A percentile compares a stretch with the other conserved stretches of the same genome.
Evolutionary conservation across 441 rosid species (phyloP).

Genomic region (Manihot esculenta): DNA sequence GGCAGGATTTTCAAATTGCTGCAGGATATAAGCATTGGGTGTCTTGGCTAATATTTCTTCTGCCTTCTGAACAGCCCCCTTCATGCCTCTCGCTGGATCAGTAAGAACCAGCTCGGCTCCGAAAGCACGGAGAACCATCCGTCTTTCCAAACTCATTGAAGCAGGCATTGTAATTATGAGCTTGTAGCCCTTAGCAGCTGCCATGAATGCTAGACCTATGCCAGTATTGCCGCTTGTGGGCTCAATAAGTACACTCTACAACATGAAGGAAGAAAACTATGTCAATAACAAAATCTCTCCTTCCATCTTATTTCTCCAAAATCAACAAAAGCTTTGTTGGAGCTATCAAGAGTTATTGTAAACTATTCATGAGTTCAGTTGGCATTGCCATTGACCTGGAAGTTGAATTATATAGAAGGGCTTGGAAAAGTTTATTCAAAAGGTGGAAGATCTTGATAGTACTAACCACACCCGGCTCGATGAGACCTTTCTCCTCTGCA

Average conservation of each 20-base stretch:
- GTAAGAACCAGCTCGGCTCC: conserved; percentile 66
- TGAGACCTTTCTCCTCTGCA: conserved; percentile 63
- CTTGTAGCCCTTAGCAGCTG: conserved; percentile 63
- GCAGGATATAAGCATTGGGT: conserved; percentile 51
- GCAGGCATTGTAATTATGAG: conserved; percentile 63
- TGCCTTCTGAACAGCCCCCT: conserved; percentile 57
- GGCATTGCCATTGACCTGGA: neutral
- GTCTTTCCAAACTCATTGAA: conserved; percentile 62
- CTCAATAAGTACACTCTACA: conserved; percentile 55
- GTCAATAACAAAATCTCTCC: neutral
- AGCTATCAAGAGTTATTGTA: neutral
- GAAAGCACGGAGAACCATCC: conserved; percentile 60
- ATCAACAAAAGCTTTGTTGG: neutral
- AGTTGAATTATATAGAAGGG: neutral
- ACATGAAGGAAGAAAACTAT: neutral
- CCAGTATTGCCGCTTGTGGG: conserved; percentile 63
- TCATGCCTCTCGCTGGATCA: conserved; percentile 55
- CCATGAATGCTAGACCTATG: conserved; percentile 68
- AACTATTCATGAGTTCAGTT: neutral
- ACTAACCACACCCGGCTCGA: conserved; percentile 52
- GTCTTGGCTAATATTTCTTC: conserved; percentile 51
- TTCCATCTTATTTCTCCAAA: neutral
- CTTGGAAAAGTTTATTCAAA: neutral
- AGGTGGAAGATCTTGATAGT: neutral
- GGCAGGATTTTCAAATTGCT: conserved; percentile 59